Conservation (phyloP, 257 asterid genomes). For the Nicotiana knightiana region DNA sequence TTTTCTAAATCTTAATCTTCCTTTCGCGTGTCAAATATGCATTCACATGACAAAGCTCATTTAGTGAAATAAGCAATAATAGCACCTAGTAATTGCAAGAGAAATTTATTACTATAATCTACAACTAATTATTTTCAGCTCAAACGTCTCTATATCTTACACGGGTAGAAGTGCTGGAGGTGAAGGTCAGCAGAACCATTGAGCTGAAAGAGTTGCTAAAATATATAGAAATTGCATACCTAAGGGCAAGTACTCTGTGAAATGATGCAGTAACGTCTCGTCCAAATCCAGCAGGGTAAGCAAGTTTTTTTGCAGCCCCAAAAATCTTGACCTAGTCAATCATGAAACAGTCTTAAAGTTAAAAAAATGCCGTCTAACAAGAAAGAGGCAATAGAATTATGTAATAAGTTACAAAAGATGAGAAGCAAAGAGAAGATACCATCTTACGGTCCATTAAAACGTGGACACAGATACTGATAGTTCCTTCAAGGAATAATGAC, state of each 20-base stretch:
- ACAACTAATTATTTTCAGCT: not conserved
- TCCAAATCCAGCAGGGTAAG: slow-evolving; percentile 64
- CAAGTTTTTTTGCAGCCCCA: slow-evolving; percentile 37
- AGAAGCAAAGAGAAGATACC: slow-evolving; percentile 33
- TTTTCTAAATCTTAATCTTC: not conserved
- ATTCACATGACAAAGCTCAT: not conserved
- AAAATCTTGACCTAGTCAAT: slow-evolving; percentile 55
- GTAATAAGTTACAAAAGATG: not conserved
- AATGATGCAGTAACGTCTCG: slow-evolving; percentile 57
- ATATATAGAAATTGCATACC: slow-evolving; percentile 30
- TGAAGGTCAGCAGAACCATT: not conserved
- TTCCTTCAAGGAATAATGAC: slow-evolving; percentile 36
- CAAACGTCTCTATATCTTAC: not conserved
- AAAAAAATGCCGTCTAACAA: slow-evolving; percentile 4
- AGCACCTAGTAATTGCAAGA: not conserved
- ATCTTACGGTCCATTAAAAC: slow-evolving; percentile 35
- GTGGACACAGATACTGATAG: slow-evolving; percentile 53
- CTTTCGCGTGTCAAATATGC: not conserved
- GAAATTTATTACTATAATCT: not conserved
- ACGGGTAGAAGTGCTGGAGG: not conserved
- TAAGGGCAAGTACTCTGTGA: slow-evolving; percentile 65
- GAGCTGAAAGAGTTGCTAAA: not conserved
- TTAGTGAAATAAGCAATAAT: not conserved
- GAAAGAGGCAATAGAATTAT: not conserved
- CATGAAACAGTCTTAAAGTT: slow-evolving; percentile 15